phyloP scores from a whole-genome alignment of 352 stramenopile genomes.

The Phytophthora vignae region DNA sequence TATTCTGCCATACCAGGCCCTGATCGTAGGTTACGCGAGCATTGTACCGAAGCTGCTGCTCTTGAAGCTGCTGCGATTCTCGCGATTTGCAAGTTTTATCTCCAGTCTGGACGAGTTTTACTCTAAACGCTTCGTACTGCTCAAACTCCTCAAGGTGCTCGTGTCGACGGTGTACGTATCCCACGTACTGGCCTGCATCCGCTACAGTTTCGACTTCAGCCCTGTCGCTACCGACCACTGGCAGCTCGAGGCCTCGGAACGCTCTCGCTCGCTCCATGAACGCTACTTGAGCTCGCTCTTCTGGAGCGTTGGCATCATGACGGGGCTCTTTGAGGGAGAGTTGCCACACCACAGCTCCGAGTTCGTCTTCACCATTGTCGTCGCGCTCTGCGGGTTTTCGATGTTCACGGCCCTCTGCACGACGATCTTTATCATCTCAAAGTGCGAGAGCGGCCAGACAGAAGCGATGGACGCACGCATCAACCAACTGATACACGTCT shows the following conservation, averaged over 20 bases:
- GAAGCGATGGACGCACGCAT: too few species aligned
- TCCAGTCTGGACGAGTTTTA: conserved; percentile 59
- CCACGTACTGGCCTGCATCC: conserved; percentile 19
- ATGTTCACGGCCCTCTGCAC: too few species aligned
- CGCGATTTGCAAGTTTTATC: conserved; percentile 47
- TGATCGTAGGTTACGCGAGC: conserved; percentile 1
- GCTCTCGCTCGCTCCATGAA: neutral
- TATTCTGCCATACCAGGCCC: conserved; percentile 38
- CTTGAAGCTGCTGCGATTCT: conserved; percentile 52
- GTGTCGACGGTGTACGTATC: conserved; percentile 51
- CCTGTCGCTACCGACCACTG: neutral
- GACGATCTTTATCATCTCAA: too few species aligned
- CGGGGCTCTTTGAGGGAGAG: neutral
- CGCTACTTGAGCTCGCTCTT: neutral
- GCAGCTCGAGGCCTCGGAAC: neutral
- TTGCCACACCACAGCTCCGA: neutral
- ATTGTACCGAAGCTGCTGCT: conserved; percentile 34
- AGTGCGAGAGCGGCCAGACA: too few species aligned
- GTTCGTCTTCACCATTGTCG: neutral
- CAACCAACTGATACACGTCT: too few species aligned
- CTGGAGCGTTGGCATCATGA: conserved; percentile 4
- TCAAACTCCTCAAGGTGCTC: conserved; percentile 54
- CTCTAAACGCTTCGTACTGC: conserved; percentile 52
- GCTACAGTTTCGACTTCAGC: neutral
- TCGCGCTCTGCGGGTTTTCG: neutral